phyloP scores from a whole-genome alignment of 441 rosid genomes.

The Pelargonium myrrhifolium region DNA sequence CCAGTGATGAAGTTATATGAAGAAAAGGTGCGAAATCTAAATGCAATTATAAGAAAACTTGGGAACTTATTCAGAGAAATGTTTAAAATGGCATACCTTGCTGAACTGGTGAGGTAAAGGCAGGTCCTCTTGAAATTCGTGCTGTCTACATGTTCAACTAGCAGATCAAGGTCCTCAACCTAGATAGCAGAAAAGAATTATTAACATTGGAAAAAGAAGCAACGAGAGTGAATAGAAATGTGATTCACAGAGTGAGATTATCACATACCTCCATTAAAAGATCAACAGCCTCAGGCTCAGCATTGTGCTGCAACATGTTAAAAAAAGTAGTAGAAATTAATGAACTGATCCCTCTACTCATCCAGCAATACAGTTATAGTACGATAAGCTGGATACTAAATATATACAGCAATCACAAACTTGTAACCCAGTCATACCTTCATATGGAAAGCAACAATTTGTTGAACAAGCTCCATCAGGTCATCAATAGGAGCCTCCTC shows the following conservation, averaged over 20 bases:
- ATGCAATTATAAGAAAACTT: background rate
- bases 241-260: background rate
- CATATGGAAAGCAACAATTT: constrained; percentile 96
- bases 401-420: background rate
- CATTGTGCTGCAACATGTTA: constrained; percentile 71
- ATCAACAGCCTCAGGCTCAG: constrained; percentile 99
- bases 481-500: constrained; percentile 64
- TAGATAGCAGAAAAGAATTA: constrained; percentile 9
- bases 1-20: background rate
- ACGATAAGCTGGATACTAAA: background rate
- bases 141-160: constrained; percentile 71
- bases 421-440: constrained; percentile 39
- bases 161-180: constrained; percentile 96
- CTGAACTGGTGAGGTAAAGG: constrained; percentile 78
- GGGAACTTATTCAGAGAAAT: background rate
- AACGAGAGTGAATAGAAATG: background rate
- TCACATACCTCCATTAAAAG: constrained; percentile 72
- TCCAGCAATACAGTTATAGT: background rate
- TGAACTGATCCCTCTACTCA: background rate
- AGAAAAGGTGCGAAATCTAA: background rate
- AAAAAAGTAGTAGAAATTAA: background rate
- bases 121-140: constrained; percentile 92
- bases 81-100: constrained; percentile 45
- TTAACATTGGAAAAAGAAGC: background rate
- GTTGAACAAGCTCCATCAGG: constrained; percentile 76